Conservation (phyloP, 208 protist species). For the Willaertia magna region DNA sequence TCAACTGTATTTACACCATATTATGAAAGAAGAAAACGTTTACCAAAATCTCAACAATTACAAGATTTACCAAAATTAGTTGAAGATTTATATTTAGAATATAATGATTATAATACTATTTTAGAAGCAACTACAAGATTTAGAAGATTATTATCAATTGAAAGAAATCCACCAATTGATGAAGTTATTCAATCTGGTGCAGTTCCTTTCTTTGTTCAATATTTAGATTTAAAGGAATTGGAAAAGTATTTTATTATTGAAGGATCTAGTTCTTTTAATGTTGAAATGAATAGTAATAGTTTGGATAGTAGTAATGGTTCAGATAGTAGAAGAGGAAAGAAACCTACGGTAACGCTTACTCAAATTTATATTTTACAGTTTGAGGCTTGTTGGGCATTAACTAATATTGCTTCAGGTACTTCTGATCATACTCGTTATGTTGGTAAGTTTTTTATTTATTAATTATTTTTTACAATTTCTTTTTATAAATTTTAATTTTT, state of each 20-base stretch:
- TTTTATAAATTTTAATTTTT: neutral
- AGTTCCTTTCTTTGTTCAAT: neutral
- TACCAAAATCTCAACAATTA: neutral
- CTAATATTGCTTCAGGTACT: constrained; percentile 96
- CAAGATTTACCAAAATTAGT: neutral
- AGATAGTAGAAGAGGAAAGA: no score
- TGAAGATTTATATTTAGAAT: neutral
- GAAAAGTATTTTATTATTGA: neutral
- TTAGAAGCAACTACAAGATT: neutral
- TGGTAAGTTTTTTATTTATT: constrained; percentile 56
- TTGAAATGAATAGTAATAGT: neutral
- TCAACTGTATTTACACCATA: no score
- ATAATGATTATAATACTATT: neutral
- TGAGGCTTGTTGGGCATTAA: constrained; percentile 95
- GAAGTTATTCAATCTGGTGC: neutral
- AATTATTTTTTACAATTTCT: constrained; percentile 78
- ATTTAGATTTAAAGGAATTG: neutral
- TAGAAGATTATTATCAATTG: neutral
- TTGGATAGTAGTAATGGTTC: neutral
- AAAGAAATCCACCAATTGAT: constrained; percentile 12
- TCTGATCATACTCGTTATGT: constrained; percentile 85
- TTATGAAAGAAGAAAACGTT: neutral
- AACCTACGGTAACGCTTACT: constrained; percentile 72
- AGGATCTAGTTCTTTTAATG: constrained; percentile 52
- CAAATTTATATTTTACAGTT: constrained; percentile 73